Percentiles rank a stretch among this genome's conserved stretches.
Conservation (phyloP, 495 filamentous ascomycete species). For the Penicillium crystallinum region DNA sequence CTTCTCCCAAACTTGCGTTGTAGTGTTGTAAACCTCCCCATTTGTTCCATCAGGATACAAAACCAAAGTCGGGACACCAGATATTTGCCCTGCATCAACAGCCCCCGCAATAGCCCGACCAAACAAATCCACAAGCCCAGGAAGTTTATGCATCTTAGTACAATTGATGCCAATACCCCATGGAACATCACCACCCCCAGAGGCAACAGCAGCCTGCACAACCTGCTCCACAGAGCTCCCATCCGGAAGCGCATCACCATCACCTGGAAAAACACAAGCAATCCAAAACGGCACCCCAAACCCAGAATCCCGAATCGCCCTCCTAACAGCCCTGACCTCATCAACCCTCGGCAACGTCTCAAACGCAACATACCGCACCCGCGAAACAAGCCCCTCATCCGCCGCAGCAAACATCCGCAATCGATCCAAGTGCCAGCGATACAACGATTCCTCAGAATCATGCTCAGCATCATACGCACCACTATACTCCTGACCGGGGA, state of each 20-base stretch:
- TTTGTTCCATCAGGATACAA: slow-evolving; percentile 66
- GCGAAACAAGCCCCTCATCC: slow-evolving; percentile 16
- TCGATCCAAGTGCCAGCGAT: slow-evolving; percentile 52
- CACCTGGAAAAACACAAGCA: slow-evolving; percentile 54
- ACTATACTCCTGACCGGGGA: slow-evolving; percentile 58
- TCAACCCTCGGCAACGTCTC: slow-evolving; percentile 57
- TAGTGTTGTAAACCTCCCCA: slow-evolving; percentile 60
- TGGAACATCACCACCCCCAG: slow-evolving; percentile 30
- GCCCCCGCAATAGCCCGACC: slow-evolving; percentile 21
- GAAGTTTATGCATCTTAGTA: slow-evolving; percentile 52
- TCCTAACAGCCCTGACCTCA: slow-evolving; percentile 55
- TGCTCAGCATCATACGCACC: slow-evolving; percentile 51
- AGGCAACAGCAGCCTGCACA: slow-evolving; percentile 26
- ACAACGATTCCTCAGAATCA: slow-evolving; percentile 35
- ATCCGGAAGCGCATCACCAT: slow-evolving; percentile 44
- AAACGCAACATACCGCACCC: slow-evolving; percentile 55
- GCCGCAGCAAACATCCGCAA: slow-evolving; percentile 42
- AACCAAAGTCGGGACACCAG: slow-evolving; percentile 47
- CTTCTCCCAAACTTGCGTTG: slow-evolving; percentile 53
- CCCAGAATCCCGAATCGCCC: slow-evolving; percentile 30
- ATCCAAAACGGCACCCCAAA: slow-evolving; percentile 50
- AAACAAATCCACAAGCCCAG: slow-evolving; percentile 41
- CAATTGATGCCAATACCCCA: slow-evolving; percentile 67
- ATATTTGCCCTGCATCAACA: slow-evolving; percentile 13
- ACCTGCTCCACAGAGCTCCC: slow-evolving; percentile 24